These are phyloP conservation scores for Phragmites australis DNA, from an alignment of 176 grass and related monocot species.

Conservation along the genomic window DNA sequence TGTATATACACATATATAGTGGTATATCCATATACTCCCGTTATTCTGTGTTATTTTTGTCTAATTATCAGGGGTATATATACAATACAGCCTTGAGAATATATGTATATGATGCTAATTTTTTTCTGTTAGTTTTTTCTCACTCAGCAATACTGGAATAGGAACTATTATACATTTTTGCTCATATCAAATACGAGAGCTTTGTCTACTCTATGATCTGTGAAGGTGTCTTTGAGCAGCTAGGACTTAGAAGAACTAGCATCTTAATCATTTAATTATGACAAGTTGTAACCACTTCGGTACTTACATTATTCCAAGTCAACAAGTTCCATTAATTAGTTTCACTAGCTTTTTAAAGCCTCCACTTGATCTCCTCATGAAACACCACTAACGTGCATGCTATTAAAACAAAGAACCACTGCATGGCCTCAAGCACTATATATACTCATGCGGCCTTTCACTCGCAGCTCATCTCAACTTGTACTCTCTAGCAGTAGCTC, in stretches of 20 bases:
- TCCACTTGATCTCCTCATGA: not conserved
- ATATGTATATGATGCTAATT: no score
- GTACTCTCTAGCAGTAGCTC: not conserved
- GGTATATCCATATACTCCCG: not conserved
- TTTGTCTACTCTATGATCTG: not conserved
- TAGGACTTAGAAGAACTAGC: not conserved
- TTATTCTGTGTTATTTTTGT: no score
- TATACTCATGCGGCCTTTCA: not conserved
- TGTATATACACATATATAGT: no score
- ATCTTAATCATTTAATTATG: no score
- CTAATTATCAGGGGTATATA: not conserved
- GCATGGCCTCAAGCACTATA: slow-evolving; percentile 13
- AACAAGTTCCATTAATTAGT: slow-evolving; percentile 6
- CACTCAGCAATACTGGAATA: no score
- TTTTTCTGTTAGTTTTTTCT: no score
- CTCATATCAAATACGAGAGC: not conserved
- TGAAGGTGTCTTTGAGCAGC: not conserved
- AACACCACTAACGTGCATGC: not conserved
- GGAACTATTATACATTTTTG: not conserved
- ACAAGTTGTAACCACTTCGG: not conserved
- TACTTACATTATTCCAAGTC: not conserved
- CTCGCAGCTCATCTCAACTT: not conserved
- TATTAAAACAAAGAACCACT: not conserved
- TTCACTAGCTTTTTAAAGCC: not conserved
- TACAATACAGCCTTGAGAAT: no score